Conservation (phyloP, 306 rosid species). For the Casuarina glauca region DNA sequence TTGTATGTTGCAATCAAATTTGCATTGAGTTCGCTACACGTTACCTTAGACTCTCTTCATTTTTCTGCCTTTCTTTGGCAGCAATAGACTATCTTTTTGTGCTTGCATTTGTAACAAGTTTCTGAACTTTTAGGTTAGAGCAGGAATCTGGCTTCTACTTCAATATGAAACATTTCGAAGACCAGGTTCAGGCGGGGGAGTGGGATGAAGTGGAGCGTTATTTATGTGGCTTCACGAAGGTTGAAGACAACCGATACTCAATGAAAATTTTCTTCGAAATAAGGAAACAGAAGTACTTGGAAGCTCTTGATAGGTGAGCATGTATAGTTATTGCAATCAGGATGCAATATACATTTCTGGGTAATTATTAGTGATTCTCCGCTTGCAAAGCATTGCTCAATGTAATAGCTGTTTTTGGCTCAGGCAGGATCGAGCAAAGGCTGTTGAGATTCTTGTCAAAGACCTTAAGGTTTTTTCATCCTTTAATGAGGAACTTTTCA, state of each 20-base stretch:
- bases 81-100: slow-evolving; percentile 1
- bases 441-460: slow-evolving; percentile 50
- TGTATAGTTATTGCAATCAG: neutral
- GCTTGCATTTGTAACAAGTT: slow-evolving; percentile 7
- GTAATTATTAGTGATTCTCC: neutral
- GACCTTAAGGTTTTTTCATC: slow-evolving; percentile 51
- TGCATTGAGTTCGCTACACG: neutral
- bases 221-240: slow-evolving; percentile 48
- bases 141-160: slow-evolving; percentile 52
- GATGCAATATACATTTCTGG: neutral
- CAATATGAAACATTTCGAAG: slow-evolving; percentile 52
- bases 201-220: slow-evolving; percentile 58
- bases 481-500: slow-evolving; percentile 49
- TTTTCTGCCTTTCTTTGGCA: slow-evolving; percentile 3
- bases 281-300: slow-evolving; percentile 54
- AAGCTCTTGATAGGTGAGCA: slow-evolving; percentile 51
- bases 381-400: slow-evolving; percentile 5
- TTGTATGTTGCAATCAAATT: neutral
- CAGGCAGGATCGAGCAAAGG: slow-evolving; percentile 54
- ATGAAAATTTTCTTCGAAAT: slow-evolving; percentile 52
- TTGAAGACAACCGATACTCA: slow-evolving; percentile 50
- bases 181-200: slow-evolving; percentile 53
- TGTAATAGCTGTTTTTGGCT: slow-evolving; percentile 1
- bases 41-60: neutral
- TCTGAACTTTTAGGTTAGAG: slow-evolving; percentile 40